Evolutionary conservation across 345 rosid genomes (phyloP).

Genomic region (Salix caprea): DNA sequence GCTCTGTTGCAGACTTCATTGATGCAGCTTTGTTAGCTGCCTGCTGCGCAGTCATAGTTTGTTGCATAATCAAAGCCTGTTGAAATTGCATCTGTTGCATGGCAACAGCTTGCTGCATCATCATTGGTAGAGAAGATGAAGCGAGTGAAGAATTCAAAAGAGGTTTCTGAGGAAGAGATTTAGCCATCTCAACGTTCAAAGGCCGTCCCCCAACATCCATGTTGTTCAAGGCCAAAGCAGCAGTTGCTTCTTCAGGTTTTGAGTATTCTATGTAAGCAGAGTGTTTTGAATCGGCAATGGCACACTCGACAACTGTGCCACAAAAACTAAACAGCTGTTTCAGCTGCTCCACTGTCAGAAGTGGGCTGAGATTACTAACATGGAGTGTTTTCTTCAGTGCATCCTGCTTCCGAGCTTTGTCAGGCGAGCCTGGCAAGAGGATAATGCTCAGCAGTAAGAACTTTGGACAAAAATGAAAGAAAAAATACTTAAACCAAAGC

Average conservation of each 20-base stretch:
- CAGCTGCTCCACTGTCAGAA: constrained; percentile 84
- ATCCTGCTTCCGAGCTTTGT: constrained; percentile 52
- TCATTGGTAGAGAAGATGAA: constrained; percentile 83
- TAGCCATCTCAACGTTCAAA: constrained; percentile 93
- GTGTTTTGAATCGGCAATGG: constrained; percentile 80
- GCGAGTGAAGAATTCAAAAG: constrained; percentile 40
- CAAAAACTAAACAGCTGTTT: constrained; percentile 87
- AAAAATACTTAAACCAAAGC: not conserved
- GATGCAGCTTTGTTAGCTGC: constrained; percentile 91
- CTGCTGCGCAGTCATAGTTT: constrained; percentile 91
- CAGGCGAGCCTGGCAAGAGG: constrained; percentile 50
- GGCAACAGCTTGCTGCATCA: constrained; percentile 99
- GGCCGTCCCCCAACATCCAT: constrained; percentile 95
- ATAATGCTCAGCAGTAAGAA: constrained; percentile 4
- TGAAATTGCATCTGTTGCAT: constrained; percentile 99
- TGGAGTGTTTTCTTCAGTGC: constrained; percentile 75
- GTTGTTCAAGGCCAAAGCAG: constrained; percentile 83
- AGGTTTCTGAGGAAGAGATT: constrained; percentile 80
- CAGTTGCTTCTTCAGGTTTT: constrained; percentile 85
- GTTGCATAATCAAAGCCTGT: constrained; percentile 96
- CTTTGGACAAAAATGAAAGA: not conserved
- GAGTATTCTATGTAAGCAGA: constrained; percentile 85
- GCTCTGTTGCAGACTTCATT: constrained; percentile 97
- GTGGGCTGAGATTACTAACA: constrained; percentile 96
- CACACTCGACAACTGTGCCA: constrained; percentile 83